A percentile compares a stretch with the other conserved stretches of the same genome.
phyloP scores from a whole-genome alignment of 805 yeast species.

The Barnettozyma botsteinii region DNA sequence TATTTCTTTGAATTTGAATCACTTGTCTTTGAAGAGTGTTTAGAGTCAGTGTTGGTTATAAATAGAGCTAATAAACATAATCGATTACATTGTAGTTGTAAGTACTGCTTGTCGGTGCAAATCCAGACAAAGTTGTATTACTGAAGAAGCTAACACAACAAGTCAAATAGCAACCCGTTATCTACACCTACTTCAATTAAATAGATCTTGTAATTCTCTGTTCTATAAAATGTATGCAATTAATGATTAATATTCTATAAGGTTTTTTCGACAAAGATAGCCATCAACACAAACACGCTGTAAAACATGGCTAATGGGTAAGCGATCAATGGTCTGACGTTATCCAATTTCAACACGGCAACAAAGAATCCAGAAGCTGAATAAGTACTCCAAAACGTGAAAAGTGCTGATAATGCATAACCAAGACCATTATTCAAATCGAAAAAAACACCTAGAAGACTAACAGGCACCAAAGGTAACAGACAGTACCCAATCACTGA shows the following conservation, averaged over 20 bases:
- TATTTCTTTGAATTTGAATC: too few species aligned
- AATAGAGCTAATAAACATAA: too few species aligned
- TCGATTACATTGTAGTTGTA: too few species aligned
- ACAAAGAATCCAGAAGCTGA: constrained; percentile 92
- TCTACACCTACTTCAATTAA: too few species aligned
- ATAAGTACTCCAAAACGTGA: constrained; percentile 86
- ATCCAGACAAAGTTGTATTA: too few species aligned
- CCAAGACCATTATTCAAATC: constrained; percentile 72
- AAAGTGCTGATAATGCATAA: constrained; percentile 56
- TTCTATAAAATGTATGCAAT: too few species aligned
- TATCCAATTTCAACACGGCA: constrained; percentile 71
- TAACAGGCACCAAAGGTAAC: constrained; percentile 76
- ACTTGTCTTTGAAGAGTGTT: too few species aligned
- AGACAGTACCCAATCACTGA: constrained; percentile 92
- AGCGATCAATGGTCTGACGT: constrained; percentile 86
- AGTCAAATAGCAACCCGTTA: too few species aligned
- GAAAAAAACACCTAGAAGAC: constrained; percentile 57
- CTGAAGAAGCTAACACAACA: too few species aligned
- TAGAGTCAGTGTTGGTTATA: too few species aligned
- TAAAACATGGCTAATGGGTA: constrained; percentile 90
- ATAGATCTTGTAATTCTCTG: too few species aligned
- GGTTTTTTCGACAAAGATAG: constrained; percentile 57
- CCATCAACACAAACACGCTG: constrained; percentile 92
- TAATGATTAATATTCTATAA: background rate
- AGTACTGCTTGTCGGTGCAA: too few species aligned